phyloP scores from a whole-genome alignment of 2,329 filamentous ascomycete genomes.

The Paraphaeosphaeria minitans region DNA sequence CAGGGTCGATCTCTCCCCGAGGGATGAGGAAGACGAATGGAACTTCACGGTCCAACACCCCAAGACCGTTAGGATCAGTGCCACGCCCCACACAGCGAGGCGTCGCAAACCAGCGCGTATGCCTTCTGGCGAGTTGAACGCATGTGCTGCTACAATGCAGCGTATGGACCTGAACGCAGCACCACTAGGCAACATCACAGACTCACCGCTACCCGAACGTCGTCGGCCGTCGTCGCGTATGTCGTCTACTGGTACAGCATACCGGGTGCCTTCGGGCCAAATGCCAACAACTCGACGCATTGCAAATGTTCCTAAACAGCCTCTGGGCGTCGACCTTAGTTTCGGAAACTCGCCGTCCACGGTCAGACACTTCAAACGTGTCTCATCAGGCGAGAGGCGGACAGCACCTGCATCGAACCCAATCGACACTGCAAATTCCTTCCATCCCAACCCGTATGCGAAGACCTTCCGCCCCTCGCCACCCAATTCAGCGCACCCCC shows the following conservation, averaged over 20 bases:
- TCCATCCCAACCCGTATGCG: constrained; percentile 44
- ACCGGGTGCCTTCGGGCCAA: constrained; percentile 40
- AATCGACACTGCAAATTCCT: constrained; percentile 25
- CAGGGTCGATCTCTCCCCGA: constrained; percentile 68
- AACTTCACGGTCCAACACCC: constrained; percentile 85
- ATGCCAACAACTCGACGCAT: constrained; percentile 53
- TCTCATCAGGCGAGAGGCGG: constrained; percentile 66
- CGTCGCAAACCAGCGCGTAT: constrained; percentile 55
- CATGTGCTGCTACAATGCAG: constrained; percentile 45
- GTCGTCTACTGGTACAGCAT: constrained; percentile 47
- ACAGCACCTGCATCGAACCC: constrained; percentile 41
- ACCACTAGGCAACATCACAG: constrained; percentile 47
- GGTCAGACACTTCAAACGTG: constrained; percentile 86
- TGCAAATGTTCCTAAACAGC: constrained; percentile 64
- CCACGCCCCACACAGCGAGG: constrained; percentile 55
- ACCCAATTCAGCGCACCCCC: constrained; percentile 35
- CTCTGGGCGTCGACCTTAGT: constrained; percentile 85
- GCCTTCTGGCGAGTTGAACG: constrained; percentile 45
- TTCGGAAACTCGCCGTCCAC: constrained; percentile 94
- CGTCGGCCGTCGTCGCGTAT: constrained; percentile 41
- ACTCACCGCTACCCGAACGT: constrained; percentile 42
- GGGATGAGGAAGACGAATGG: constrained; percentile 81
- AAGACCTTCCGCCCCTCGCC: constrained; percentile 46
- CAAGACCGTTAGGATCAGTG: constrained; percentile 68
- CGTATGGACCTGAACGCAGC: constrained; percentile 52